phyloP scores from a whole-genome alignment of 1,284 basidiomycete genomes.

The Melampsora allii-populina region DNA sequence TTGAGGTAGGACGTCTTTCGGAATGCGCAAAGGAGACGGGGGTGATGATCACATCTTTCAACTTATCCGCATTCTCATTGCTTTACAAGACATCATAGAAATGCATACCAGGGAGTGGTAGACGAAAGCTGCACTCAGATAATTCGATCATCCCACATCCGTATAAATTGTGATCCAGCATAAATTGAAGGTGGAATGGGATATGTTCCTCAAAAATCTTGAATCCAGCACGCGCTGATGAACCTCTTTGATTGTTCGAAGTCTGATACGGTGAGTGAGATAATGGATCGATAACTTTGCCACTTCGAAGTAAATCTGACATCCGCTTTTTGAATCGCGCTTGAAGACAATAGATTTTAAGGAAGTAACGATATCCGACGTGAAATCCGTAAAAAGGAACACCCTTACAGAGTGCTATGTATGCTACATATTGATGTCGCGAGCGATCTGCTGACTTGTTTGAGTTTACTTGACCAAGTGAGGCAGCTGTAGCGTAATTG shows the following conservation, averaged over 20 bases:
- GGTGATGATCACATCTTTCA: too few relatives aligned
- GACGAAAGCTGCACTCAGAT: slow-evolving; percentile 57
- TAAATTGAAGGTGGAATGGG: slow-evolving; percentile 82
- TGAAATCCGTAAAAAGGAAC: slow-evolving; percentile 94
- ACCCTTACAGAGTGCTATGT: slow-evolving; percentile 86
- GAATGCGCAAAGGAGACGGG: too few relatives aligned
- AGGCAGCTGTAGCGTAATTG: slow-evolving; percentile 71
- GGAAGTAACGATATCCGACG: slow-evolving; percentile 75
- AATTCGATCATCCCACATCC: slow-evolving; percentile 86
- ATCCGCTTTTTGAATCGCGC: slow-evolving; percentile 67
- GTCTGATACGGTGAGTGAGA: slow-evolving; percentile 5
- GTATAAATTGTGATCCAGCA: slow-evolving; percentile 92
- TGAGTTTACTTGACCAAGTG: slow-evolving; percentile 54
- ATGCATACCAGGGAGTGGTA: slow-evolving; percentile 55
- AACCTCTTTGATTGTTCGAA: background rate
- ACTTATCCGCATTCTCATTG: too few relatives aligned
- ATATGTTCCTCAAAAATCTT: slow-evolving; percentile 72
- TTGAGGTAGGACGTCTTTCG: background rate
- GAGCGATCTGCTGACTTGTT: slow-evolving; percentile 55
- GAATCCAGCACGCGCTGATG: slow-evolving; percentile 62
- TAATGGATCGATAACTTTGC: slow-evolving; percentile 62
- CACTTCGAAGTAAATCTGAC: slow-evolving; percentile 71
- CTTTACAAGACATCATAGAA: too few relatives aligned
- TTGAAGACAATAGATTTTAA: slow-evolving; percentile 78
- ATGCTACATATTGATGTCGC: slow-evolving; percentile 49